A percentile compares a stretch with the other conserved stretches of the same genome.
Evolutionary conservation across 768 basidiomycete species (phyloP).

Genomic region (Kwoniella sp.): DNA sequence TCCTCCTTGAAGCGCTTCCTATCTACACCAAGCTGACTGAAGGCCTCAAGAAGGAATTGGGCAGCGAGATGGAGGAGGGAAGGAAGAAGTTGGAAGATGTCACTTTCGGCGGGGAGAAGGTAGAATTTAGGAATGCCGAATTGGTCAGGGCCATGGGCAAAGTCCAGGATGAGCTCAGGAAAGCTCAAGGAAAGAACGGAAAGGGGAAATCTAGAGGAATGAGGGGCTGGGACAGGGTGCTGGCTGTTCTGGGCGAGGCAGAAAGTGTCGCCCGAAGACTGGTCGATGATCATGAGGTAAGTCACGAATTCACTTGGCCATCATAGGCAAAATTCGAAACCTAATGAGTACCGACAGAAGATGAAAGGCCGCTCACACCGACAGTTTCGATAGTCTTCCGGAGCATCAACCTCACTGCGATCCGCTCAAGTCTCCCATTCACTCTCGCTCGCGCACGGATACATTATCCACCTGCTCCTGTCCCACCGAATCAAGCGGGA

Average conservation of each 20-base stretch:
- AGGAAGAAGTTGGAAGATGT: constrained; percentile 66
- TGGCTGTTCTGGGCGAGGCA: constrained; percentile 83
- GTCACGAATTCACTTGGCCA: too few species aligned
- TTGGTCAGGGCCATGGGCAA: constrained; percentile 81
- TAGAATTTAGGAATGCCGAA: constrained; percentile 87
- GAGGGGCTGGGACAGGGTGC: constrained; percentile 81
- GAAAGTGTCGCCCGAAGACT: constrained; percentile 80
- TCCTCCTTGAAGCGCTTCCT: constrained; percentile 65
- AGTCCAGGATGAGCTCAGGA: constrained; percentile 75
- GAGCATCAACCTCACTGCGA: constrained; percentile 38
- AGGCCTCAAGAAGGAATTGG: constrained; percentile 62
- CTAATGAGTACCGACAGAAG: background rate
- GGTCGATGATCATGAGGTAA: constrained; percentile 79
- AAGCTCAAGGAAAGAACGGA: constrained; percentile 58
- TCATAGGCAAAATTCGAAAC: too few species aligned
- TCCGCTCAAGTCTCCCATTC: constrained; percentile 42
- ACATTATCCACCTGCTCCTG: constrained; percentile 83
- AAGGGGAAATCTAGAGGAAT: constrained; percentile 60
- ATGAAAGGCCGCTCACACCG: background rate
- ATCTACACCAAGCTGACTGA: constrained; percentile 63
- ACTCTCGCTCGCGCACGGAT: constrained; percentile 74
- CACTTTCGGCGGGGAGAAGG: constrained; percentile 76
- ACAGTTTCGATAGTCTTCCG: constrained; percentile 34
- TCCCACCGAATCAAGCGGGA: constrained; percentile 87
- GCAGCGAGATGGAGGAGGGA: constrained; percentile 61